phyloP scores from a whole-genome alignment of 768 basidiomycete species.

The Boletellus ananiceps region DNA sequence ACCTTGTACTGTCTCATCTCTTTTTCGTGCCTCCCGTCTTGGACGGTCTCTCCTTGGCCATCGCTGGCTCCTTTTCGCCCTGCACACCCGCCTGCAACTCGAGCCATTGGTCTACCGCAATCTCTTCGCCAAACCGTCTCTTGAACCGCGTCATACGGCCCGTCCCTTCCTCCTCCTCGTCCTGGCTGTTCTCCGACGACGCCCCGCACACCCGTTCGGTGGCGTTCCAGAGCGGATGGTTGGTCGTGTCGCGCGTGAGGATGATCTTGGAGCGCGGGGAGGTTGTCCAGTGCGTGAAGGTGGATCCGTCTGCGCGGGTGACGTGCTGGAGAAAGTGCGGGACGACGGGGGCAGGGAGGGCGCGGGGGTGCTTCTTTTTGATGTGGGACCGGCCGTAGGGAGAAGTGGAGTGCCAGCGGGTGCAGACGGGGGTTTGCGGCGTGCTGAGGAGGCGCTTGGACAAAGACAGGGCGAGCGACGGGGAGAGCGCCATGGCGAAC shows the following conservation, averaged over 20 bases:
- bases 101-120: slow-evolving; percentile 33
- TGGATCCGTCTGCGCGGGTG: slow-evolving; percentile 83
- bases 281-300: slow-evolving; percentile 84
- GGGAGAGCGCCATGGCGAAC: no score
- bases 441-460: slow-evolving; percentile 11
- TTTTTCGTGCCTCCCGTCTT: slow-evolving; percentile 16
- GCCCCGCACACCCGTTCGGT: slow-evolving; percentile 48
- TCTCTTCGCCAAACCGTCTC: slow-evolving; percentile 58
- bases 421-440: slow-evolving; percentile 6
- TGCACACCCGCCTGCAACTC: slow-evolving; percentile 24
- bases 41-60: slow-evolving; percentile 17
- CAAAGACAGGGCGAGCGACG: slow-evolving; percentile 9
- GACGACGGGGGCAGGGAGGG: slow-evolving; percentile 78
- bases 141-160: slow-evolving; percentile 82
- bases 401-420: slow-evolving; percentile 56
- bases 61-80: slow-evolving; percentile 27
- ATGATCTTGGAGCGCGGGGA: slow-evolving; percentile 75
- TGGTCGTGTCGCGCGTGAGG: slow-evolving; percentile 83
- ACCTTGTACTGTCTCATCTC: slow-evolving; percentile 6
- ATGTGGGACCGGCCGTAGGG: slow-evolving; percentile 85
- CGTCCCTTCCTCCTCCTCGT: slow-evolving; percentile 66
- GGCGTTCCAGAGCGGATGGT: slow-evolving; percentile 84
- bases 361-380: slow-evolving; percentile 61
- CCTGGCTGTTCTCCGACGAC: slow-evolving; percentile 40
- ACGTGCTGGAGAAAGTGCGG: slow-evolving; percentile 85